Evolutionary conservation across 202 grass and related monocot genomes (phyloP).

Genomic region (Musa balbisiana): DNA sequence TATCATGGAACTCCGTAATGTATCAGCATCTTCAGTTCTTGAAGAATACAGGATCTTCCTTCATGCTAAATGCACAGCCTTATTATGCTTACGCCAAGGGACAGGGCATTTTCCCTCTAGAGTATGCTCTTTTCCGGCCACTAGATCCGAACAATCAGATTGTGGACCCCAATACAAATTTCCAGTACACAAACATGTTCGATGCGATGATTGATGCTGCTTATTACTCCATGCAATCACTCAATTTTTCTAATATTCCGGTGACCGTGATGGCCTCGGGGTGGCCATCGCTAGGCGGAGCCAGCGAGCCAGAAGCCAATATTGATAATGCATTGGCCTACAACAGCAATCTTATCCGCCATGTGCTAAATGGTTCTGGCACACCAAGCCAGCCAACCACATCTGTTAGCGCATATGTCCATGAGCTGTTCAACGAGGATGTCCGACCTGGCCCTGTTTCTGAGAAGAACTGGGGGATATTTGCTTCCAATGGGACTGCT

Average conservation of each 20-base stretch:
- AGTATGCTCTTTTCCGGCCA: conserved; percentile 71
- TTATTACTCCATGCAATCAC: conserved; percentile 82
- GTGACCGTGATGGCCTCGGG: conserved; percentile 86
- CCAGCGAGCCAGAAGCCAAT: conserved; percentile 72
- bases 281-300: conserved; percentile 74
- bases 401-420: conserved; percentile 66
- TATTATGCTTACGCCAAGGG: conserved; percentile 83
- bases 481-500: conserved; percentile 53
- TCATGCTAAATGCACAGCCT: conserved; percentile 95
- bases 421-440: conserved; percentile 96
- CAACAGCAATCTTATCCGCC: conserved; percentile 87
- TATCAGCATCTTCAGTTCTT: conserved; percentile 72
- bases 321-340: conserved; percentile 95
- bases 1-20: conserved; percentile 77
- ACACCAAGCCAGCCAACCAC: conserved; percentile 68
- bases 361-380: conserved; percentile 80
- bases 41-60: conserved; percentile 63
- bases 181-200: conserved; percentile 94
- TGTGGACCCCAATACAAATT: conserved; percentile 77
- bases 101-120: conserved; percentile 83
- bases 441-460: conserved; percentile 43
- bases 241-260: conserved; percentile 83
- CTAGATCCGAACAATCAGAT: conserved; percentile 72
- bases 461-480: conserved; percentile 88
- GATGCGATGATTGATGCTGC: conserved; percentile 86